These are phyloP conservation scores for Diaporthe amygdali DNA, from an alignment of 2,329 filamentous ascomycete species.

Conservation along the genomic window DNA sequence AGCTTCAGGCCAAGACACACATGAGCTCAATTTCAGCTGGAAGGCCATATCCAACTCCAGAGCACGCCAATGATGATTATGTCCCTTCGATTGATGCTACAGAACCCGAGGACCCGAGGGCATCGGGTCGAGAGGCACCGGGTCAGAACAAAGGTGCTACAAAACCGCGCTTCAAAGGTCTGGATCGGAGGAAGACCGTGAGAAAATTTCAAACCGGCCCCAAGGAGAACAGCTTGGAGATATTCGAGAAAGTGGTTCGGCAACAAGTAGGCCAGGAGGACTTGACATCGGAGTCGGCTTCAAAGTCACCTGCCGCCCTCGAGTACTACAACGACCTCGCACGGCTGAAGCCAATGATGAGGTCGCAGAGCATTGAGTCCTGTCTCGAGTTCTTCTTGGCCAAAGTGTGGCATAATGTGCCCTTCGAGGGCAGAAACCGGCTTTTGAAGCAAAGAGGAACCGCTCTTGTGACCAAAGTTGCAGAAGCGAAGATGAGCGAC, in stretches of 20 bases:
- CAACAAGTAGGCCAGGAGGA: conserved; percentile 2
- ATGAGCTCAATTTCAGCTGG: background rate
- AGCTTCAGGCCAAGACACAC: background rate
- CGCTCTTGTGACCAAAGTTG: conserved; percentile 37
- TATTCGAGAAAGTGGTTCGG: conserved; percentile 21
- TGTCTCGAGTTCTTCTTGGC: conserved; percentile 40
- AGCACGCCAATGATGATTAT: background rate
- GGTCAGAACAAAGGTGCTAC: background rate
- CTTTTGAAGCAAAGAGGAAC: conserved; percentile 31
- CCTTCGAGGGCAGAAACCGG: conserved; percentile 30
- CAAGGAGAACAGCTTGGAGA: conserved; percentile 9
- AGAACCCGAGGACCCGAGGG: background rate
- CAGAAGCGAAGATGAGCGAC: conserved; percentile 37
- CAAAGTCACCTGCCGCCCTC: conserved; percentile 19
- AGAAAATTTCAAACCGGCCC: background rate
- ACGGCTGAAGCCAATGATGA: conserved; percentile 35
- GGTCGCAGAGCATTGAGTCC: conserved; percentile 25
- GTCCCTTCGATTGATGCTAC: conserved; percentile 18
- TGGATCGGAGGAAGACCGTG: background rate
- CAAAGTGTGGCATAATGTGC: conserved; percentile 25
- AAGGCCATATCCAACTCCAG: background rate
- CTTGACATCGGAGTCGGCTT: background rate
- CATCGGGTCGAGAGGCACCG: background rate
- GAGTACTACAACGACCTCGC: conserved; percentile 35
- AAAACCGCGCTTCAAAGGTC: conserved; percentile 4